phyloP scores from a whole-genome alignment of 2,329 filamentous ascomycete genomes.

The Pseudomassariella vexata region DNA sequence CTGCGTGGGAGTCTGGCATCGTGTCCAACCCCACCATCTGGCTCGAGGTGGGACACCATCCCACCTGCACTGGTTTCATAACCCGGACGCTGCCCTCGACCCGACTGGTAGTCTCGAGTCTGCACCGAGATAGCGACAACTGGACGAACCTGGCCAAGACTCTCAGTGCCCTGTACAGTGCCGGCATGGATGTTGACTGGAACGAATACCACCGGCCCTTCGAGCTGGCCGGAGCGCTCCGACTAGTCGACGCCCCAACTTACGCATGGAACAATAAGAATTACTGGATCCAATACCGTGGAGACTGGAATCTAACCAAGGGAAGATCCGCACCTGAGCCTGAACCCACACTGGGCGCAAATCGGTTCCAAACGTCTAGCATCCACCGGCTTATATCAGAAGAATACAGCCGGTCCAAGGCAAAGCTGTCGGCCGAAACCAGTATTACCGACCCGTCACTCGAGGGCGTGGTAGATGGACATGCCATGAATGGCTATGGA shows the following conservation, averaged over 20 bases:
- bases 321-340: too few relatives aligned
- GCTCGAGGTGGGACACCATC: conserved; percentile 64
- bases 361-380: not conserved
- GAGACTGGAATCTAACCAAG: conserved; percentile 38
- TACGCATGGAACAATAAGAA: conserved; percentile 61
- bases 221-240: conserved; percentile 39
- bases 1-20: conserved; percentile 38
- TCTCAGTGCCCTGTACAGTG: conserved; percentile 47
- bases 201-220: conserved; percentile 60
- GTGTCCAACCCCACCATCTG: conserved; percentile 53
- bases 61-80: conserved; percentile 57
- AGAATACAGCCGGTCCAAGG: conserved; percentile 30
- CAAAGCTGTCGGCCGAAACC: conserved; percentile 27
- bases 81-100: conserved; percentile 40
- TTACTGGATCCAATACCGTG: conserved; percentile 56
- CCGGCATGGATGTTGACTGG: conserved; percentile 62
- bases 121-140: conserved; percentile 49
- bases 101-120: conserved; percentile 40
- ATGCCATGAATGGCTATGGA: conserved; percentile 34
- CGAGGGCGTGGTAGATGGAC: conserved; percentile 30
- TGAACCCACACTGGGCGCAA: too few relatives aligned
- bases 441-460: conserved; percentile 33
- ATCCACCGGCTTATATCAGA: conserved; percentile 8
- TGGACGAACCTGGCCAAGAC: conserved; percentile 50
- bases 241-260: conserved; percentile 51